Evolutionary conservation across 768 basidiomycete genomes (phyloP), one percentile per base, ranked within the genome.

Genomic region (Collybia sp.): DNA sequence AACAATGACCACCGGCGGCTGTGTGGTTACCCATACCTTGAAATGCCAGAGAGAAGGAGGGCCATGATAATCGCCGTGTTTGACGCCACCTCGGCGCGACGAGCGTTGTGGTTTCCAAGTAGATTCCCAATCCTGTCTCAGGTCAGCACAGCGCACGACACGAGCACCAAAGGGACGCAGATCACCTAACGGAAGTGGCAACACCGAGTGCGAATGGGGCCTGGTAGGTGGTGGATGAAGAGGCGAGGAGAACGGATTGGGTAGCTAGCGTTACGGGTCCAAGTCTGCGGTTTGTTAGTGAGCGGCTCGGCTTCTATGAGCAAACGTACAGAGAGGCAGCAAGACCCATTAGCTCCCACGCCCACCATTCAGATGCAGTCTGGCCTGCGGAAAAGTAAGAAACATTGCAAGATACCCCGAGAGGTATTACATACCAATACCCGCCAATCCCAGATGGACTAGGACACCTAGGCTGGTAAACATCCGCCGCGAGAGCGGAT

Each of bases 291-390:
- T 25, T 25, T 3, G 25, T 25, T 6, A 40, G 11, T 12, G 4
- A 25, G 25, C 37, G 15, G 12, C 40, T 25, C 35, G 20, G 20
- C 12, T 16, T 17, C 30, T 1, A 16, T 12, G 8, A 37, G 13
- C 2, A 33, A 15, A 60, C 72, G 49, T 51, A 75, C 69, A 75
- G 53, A 50, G 72, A 74, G 3, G 78, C 78, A 5, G 71, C 75
- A 1, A 80, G 67, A 17, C 83, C 84, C 30, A 88, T 65, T 5
- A 92, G 75, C 65, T 96, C 93, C 95, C 95, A 95, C 33, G 87
- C 85, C 93, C 94, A 97, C 95, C 94, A 98, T 64, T 96, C 95
- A 3, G 81, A 83, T 1, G 89, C 90, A 3, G 80, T 85, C 62
- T 93, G 91, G 0, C 82, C 82, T 75, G 50, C 35, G 46, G 12